These are phyloP conservation scores for Endotrypanum monterogeii DNA, from an alignment of 208 protist genomes.

Conservation along the genomic window DNA sequence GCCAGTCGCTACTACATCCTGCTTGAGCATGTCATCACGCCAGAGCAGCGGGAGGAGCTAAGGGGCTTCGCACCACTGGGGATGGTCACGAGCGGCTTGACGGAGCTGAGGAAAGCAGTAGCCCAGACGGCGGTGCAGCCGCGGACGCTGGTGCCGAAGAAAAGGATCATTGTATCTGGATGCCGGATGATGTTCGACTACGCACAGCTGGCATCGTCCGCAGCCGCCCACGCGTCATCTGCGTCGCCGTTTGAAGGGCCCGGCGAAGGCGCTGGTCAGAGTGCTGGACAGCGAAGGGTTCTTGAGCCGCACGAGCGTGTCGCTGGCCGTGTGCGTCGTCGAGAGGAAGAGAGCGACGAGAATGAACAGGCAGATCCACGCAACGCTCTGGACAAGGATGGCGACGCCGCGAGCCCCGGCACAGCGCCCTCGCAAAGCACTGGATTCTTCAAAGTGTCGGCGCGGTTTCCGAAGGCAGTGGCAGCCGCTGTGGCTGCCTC, in stretches of 20 bases:
- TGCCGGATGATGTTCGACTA: conserved; percentile 47
- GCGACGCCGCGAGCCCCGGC: neutral
- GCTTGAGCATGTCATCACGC: conserved; percentile 35
- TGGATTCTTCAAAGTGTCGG: conserved; percentile 55
- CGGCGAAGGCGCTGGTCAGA: neutral
- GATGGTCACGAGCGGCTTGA: conserved; percentile 53
- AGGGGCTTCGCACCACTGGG: conserved; percentile 57
- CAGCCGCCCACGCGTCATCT: neutral
- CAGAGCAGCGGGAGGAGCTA: conserved; percentile 39
- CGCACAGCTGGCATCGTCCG: conserved; percentile 11
- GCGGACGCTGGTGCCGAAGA: conserved; percentile 63
- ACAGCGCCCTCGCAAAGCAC: neutral
- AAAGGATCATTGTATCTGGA: conserved; percentile 43
- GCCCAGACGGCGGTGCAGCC: conserved; percentile 46
- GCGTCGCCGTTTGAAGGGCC: neutral
- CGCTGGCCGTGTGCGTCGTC: conserved; percentile 53
- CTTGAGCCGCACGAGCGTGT: conserved; percentile 30
- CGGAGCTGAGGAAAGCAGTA: conserved; percentile 41
- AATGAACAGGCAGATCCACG: neutral
- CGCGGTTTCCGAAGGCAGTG: conserved; percentile 33
- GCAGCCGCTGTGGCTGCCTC: conserved; percentile 19
- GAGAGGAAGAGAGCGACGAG: conserved; percentile 57
- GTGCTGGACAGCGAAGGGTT: neutral
- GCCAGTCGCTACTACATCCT: conserved; percentile 83
- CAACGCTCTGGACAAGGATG: neutral